Conservation (phyloP, 306 rosid genomes). For the Dryas alaskensis region DNA sequence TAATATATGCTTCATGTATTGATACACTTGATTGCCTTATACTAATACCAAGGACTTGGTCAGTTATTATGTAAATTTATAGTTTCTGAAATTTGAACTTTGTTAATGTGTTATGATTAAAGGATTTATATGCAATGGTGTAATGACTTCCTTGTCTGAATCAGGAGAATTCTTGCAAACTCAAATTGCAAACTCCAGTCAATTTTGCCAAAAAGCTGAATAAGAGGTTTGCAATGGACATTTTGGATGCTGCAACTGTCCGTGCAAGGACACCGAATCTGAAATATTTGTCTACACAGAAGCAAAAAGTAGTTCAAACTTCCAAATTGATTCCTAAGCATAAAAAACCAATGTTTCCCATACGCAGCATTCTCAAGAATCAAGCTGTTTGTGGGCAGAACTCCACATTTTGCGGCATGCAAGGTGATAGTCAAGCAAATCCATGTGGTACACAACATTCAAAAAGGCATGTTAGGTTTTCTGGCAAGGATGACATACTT, state of each 20-base stretch:
- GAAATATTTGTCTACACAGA: constrained; percentile 42
- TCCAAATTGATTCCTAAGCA: constrained; percentile 34
- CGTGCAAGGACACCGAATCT: constrained; percentile 43
- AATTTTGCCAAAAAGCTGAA: constrained; percentile 43
- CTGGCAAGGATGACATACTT: constrained; percentile 48
- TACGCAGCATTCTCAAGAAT: constrained; percentile 56
- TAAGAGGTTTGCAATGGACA: constrained; percentile 19
- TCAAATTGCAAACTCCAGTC: constrained; percentile 39
- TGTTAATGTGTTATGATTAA: constrained; percentile 19
- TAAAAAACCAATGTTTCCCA: constrained; percentile 38
- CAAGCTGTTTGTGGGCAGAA: constrained; percentile 42
- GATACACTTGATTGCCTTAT: no score
- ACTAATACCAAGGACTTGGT: not conserved
- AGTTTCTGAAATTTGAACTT: not conserved
- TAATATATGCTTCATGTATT: no score
- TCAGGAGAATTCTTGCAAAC: constrained; percentile 52
- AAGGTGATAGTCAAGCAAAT: constrained; percentile 36
- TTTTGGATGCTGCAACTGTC: constrained; percentile 36
- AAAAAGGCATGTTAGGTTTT: constrained; percentile 53
- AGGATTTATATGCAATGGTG: not conserved
- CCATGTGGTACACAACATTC: constrained; percentile 32
- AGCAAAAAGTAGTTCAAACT: constrained; percentile 32
- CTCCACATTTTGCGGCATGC: constrained; percentile 34
- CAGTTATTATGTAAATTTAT: not conserved
- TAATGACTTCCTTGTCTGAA: constrained; percentile 27